Evolutionary conservation across 1,284 basidiomycete species (phyloP).

Genomic region (Cryptococcus hybrid): DNA sequence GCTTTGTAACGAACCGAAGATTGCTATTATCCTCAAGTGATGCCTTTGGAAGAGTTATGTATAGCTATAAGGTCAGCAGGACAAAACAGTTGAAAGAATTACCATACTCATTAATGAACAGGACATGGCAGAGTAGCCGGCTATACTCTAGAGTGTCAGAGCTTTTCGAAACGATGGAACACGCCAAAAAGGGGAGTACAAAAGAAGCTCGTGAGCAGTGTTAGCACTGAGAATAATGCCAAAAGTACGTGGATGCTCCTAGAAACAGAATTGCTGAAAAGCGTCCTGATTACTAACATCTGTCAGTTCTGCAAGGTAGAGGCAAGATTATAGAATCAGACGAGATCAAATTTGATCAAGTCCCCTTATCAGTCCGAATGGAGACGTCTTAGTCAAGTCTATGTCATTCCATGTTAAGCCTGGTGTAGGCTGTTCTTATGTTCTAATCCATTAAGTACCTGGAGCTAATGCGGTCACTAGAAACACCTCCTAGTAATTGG

Average conservation of each 20-base stretch:
- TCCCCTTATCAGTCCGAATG: constrained; percentile 95
- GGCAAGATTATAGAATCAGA: constrained; percentile 80
- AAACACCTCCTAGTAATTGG: constrained; percentile 89
- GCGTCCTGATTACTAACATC: constrained; percentile 6
- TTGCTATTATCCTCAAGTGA: constrained; percentile 68
- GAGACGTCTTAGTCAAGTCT: constrained; percentile 79
- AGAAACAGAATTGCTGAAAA: not conserved
- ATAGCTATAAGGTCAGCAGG: constrained; percentile 71
- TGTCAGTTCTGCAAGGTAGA: constrained; percentile 70
- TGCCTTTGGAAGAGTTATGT: constrained; percentile 71
- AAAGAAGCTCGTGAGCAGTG: constrained; percentile 78
- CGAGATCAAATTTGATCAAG: constrained; percentile 80
- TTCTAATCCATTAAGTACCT: not conserved
- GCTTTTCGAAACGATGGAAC: constrained; percentile 87
- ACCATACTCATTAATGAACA: constrained; percentile 3
- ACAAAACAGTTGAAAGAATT: not conserved
- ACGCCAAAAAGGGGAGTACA: constrained; percentile 83
- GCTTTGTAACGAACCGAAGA: constrained; percentile 91
- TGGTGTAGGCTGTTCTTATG: constrained; percentile 58
- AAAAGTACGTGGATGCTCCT: constrained; percentile 58
- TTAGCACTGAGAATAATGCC: constrained; percentile 73
- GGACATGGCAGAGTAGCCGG: constrained; percentile 93
- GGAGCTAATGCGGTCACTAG: constrained; percentile 48
- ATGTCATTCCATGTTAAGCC: constrained; percentile 87
- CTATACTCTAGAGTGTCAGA: constrained; percentile 90